Conservation (phyloP, 1,284 basidiomycete species). For the Omphalotus olearius region DNA sequence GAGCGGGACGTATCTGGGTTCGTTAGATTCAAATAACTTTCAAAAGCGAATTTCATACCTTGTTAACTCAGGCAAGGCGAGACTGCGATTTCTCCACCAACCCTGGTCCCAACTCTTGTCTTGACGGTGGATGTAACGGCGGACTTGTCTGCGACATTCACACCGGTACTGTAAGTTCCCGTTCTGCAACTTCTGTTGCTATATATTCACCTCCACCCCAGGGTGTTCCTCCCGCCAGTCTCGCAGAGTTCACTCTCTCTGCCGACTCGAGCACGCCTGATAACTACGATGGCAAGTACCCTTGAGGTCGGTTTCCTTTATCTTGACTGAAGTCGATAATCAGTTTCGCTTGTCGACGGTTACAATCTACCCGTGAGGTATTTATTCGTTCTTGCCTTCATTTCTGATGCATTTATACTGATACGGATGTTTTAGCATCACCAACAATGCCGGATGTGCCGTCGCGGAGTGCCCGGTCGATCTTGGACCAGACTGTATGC, state of each 20-base stretch:
- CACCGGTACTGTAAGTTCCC: constrained; percentile 34
- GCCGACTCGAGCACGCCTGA: constrained; percentile 28
- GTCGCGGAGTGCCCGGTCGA: constrained; percentile 38
- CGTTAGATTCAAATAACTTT: neutral
- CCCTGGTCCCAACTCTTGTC: constrained; percentile 45
- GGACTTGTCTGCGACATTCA: constrained; percentile 38
- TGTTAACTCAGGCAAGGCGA: constrained; percentile 31
- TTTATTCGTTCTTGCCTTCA: neutral
- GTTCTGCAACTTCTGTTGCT: too few relatives aligned
- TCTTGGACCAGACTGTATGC: constrained; percentile 27
- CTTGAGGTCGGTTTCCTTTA: neutral
- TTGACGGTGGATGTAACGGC: constrained; percentile 51
- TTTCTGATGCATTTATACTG: neutral
- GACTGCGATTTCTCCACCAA: constrained; percentile 41
- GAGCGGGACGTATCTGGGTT: constrained; percentile 43
- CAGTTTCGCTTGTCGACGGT: constrained; percentile 49
- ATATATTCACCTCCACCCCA: neutral
- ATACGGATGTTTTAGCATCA: constrained; percentile 30
- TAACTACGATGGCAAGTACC: constrained; percentile 37
- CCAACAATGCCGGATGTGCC: constrained; percentile 36
- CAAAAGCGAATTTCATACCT: neutral
- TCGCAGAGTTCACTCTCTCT: constrained; percentile 52
- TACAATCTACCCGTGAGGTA: constrained; percentile 47
- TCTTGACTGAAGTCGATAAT: too few relatives aligned
- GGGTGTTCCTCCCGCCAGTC: constrained; percentile 53